Evolutionary conservation across 306 rosid species (phyloP), one percentile per base, ranked within the genome.

Genomic region (Lithocarpus polystachyus): DNA sequence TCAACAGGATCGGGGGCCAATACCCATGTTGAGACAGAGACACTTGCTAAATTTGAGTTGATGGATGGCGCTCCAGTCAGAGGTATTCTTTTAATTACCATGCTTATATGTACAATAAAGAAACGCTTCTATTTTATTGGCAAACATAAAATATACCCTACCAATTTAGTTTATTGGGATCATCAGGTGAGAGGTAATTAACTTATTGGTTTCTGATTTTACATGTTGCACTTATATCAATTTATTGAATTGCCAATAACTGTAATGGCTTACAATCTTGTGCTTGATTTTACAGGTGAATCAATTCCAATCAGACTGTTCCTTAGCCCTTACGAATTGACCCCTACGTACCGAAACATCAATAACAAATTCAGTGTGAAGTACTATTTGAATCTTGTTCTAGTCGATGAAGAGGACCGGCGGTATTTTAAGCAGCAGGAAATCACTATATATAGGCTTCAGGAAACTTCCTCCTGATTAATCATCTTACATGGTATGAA

Each of bases 11-110:
- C 99, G n/a, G 99, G 99, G 74, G 84, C 96, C 72, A 95, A 88
- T 85, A 93, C 99, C 75, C 99, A 95, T 85, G 97, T 95, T 62
- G 99, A 95, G 88, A 95, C 99, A 33, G 99, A 95, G 89, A 95
- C 99, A 57, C 87, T 95, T 72, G 99, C 99, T 61, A 95, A 95
- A 86, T 92, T 92, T 57, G 98, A 95, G 85, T 82, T 95, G 89
- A 95, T 95, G 99, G 99, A 92, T 86, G 99, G 99, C 74, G 99
- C 99, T 86, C 99, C 99, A 52, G 99, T 95, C 64, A 82, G 99
- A 93, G 99, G 99, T 93, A 83, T 81, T 80, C 86, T 81, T 43
- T 26, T 33, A 78, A 68, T 28, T 68, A 56, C 23, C 11, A 60
- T 37, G 54, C 53, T 20, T 77, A 8, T 48, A 53, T 28, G 17